phyloP scores from a whole-genome alignment of 2,329 filamentous ascomycete genomes.

The Diplocarpon rosae region DNA sequence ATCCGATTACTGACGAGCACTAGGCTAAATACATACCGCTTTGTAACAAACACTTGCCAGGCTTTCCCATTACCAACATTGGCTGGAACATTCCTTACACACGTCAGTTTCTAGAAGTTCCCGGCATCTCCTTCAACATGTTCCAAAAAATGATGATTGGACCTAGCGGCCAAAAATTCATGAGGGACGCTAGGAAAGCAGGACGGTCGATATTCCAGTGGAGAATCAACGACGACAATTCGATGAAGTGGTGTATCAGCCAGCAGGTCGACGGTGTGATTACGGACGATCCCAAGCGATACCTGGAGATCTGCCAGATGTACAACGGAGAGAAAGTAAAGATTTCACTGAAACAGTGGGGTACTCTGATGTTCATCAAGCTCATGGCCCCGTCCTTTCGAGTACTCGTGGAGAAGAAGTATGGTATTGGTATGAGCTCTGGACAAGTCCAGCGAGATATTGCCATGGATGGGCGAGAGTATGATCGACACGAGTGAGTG shows the following conservation, averaged over 20 bases:
- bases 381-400: slow-evolving; percentile 15
- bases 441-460: slow-evolving; percentile 2
- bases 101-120: slow-evolving; percentile 54
- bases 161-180: slow-evolving; percentile 54
- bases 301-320: slow-evolving; percentile 44
- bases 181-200: slow-evolving; percentile 44
- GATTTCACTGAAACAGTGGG: slow-evolving; percentile 6
- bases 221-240: slow-evolving; percentile 72
- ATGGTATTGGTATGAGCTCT: neutral
- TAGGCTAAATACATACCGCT: slow-evolving; percentile 58
- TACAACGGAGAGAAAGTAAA: slow-evolving; percentile 20
- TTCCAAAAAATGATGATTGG: slow-evolving; percentile 57
- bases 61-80: slow-evolving; percentile 56
- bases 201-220: slow-evolving; percentile 60
- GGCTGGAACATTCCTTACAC: slow-evolving; percentile 50
- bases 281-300: slow-evolving; percentile 69
- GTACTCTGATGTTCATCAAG: slow-evolving; percentile 13
- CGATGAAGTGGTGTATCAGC: slow-evolving; percentile 73
- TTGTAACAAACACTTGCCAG: slow-evolving; percentile 49
- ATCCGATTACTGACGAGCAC: slow-evolving; percentile 5
- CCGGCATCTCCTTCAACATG: slow-evolving; percentile 70
- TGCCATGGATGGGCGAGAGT: neutral
- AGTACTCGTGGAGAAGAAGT: slow-evolving; percentile 14
- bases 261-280: slow-evolving; percentile 65
- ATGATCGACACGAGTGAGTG: slow-evolving; percentile 1